Percentiles rank a stretch among this genome's conserved stretches.
Conservation (phyloP, 345 rosid genomes). For the Turnera subulata region DNA sequence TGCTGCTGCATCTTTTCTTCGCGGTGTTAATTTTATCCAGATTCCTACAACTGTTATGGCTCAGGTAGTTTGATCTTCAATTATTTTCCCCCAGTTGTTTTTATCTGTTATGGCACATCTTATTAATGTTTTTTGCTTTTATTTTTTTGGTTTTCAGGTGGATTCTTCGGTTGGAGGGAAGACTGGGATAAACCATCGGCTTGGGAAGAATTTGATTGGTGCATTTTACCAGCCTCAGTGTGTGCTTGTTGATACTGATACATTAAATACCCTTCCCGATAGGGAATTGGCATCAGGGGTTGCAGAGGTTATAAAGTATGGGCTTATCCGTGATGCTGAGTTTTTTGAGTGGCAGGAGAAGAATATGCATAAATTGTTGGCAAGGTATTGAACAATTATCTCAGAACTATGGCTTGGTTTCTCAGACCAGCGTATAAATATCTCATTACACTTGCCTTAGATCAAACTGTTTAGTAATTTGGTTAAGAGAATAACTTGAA, state of each 20-base stretch:
- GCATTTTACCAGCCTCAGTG: conserved; percentile 99
- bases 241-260: conserved; percentile 85
- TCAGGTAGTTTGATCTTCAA: conserved; percentile 46
- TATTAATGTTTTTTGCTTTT: neutral
- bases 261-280: conserved; percentile 79
- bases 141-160: conserved; percentile 44
- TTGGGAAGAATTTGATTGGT: conserved; percentile 96
- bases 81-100: neutral
- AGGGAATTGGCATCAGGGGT: conserved; percentile 93
- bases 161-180: conserved; percentile 99
- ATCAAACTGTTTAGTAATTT: neutral
- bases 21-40: conserved; percentile 98
- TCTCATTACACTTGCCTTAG: neutral
- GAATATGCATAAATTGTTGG: conserved; percentile 64
- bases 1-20: conserved; percentile 92
- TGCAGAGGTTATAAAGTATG: conserved; percentile 94
- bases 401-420: conserved; percentile 4
- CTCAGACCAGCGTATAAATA: neutral
- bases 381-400: conserved; percentile 47
- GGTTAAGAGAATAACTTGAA: neutral
- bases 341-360: conserved; percentile 98
- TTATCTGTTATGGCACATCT: neutral
- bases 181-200: conserved; percentile 89
- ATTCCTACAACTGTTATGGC: conserved; percentile 99
- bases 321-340: conserved; percentile 89